phyloP scores from a whole-genome alignment of 208 protist genomes.

The Trypanosoma cruzi region DNA sequence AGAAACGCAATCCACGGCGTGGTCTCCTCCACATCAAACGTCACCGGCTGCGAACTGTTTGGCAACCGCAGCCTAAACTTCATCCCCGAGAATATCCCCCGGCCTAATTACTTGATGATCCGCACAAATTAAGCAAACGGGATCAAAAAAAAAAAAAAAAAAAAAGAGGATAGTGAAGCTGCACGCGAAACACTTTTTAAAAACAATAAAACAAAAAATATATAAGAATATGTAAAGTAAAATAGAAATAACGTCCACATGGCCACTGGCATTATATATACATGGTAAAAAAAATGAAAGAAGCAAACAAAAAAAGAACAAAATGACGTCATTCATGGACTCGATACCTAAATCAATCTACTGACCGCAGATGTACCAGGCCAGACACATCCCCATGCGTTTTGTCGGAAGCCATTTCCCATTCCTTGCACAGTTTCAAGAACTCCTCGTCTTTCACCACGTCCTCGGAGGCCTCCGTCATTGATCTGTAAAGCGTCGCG shows the following conservation, averaged over 20 bases:
- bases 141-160: too few relatives aligned
- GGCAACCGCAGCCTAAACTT: slow-evolving; percentile 74
- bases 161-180: too few relatives aligned
- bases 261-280: too few relatives aligned
- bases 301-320: slow-evolving; percentile 11
- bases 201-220: too few relatives aligned
- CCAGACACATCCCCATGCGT: not conserved
- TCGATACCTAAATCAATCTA: slow-evolving; percentile 3
- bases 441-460: slow-evolving; percentile 14
- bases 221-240: too few relatives aligned
- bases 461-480: slow-evolving; percentile 18
- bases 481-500: slow-evolving; percentile 58
- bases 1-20: slow-evolving; percentile 44
- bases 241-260: too few relatives aligned
- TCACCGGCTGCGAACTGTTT: slow-evolving; percentile 35
- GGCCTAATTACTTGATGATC: not conserved
- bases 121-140: not conserved
- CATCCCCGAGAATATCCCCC: slow-evolving; percentile 24
- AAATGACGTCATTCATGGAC: slow-evolving; percentile 15
- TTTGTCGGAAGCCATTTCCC: slow-evolving; percentile 24
- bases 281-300: not conserved
- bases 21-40: slow-evolving; percentile 46
- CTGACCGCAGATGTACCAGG: slow-evolving; percentile 8
- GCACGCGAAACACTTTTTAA: too few relatives aligned
- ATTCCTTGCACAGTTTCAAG: slow-evolving; percentile 45